Conservation (phyloP, 768 basidiomycete genomes). For the Xerocomellus chrysenteron region DNA sequence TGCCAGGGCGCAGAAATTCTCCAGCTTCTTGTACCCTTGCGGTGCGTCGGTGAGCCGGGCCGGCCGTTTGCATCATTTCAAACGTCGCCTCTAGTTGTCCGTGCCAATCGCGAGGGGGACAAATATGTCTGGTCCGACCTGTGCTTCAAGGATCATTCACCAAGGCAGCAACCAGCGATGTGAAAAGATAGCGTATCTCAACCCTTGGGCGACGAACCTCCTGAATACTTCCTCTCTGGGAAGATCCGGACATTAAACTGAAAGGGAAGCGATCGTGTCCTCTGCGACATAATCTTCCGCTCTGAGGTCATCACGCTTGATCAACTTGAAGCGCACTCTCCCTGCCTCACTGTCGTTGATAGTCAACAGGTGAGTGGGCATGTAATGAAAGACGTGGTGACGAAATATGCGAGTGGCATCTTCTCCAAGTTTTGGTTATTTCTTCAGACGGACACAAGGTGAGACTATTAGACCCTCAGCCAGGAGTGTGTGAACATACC, state of each 20-base stretch:
- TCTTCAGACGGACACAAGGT: neutral
- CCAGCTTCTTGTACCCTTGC: neutral
- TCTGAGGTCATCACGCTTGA: neutral
- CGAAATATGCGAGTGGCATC: neutral
- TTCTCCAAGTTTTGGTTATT: neutral
- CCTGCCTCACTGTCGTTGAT: neutral
- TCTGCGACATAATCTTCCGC: neutral
- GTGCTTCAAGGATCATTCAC: too few species aligned
- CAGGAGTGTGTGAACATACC: neutral
- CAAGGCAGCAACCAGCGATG: neutral
- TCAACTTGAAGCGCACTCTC: neutral
- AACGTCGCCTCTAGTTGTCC: neutral
- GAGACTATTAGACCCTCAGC: neutral
- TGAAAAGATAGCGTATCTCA: conserved; percentile 1
- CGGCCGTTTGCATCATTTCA: neutral
- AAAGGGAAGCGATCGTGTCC: neutral
- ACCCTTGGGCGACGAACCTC: neutral
- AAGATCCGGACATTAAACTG: neutral
- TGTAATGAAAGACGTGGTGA: neutral
- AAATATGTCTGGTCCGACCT: too few species aligned
- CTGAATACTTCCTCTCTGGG: neutral
- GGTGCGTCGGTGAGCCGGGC: neutral
- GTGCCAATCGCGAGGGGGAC: too few species aligned
- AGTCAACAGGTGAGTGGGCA: neutral
- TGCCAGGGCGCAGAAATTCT: neutral